Evolutionary conservation across 495 filamentous ascomycete species (phyloP), one percentile per base, ranked within the genome.

Genomic region (Talaromyces borbonicus): DNA sequence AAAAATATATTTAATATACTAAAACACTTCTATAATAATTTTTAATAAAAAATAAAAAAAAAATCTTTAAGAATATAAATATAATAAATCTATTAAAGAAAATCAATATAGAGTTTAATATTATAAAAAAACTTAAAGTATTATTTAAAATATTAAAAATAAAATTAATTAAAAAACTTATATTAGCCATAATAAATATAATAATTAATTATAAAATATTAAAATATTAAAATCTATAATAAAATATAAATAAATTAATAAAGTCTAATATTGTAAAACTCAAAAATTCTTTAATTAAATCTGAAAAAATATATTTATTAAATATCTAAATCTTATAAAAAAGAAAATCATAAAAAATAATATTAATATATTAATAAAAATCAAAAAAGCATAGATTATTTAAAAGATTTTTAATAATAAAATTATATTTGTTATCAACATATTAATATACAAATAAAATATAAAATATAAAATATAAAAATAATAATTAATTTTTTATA

Each of bases 201-300:
- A n/a, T n/a, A n/a, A n/a, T n/a, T n/a, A n/a, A n/a, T n/a, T n/a
- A n/a, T n/a, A n/a, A n/a, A n/a, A n/a, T n/a, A n/a, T n/a, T n/a
- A n/a, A n/a, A n/a, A n/a, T n/a, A n/a, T n/a, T n/a, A 29, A 29
- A 11, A 29, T 29, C 26, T 20, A 47, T 47, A 47, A 16, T 35
- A 38, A 12, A 47, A 35, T 47, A 38, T 14, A 27, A 18, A 26
- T 30, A 48, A 30, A 27, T 14, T 19, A 2, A 27, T 22, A 29
- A 41, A 5, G 39, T 30, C 26, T 29, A 29, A 29, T 40, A 16
- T 4, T n/a, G 26, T 27, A 38, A 29, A 29, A 25, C 26, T 8
- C 19, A 18, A 8, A 27, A 8, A 41, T 14, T 41, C 32, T 26
- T 49, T 23, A 27, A 26, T 49, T 42, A 36, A 29, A 42, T 32